Evolutionary conservation across 345 rosid genomes (phyloP).

Genomic region (Hypericum androsaemum): DNA sequence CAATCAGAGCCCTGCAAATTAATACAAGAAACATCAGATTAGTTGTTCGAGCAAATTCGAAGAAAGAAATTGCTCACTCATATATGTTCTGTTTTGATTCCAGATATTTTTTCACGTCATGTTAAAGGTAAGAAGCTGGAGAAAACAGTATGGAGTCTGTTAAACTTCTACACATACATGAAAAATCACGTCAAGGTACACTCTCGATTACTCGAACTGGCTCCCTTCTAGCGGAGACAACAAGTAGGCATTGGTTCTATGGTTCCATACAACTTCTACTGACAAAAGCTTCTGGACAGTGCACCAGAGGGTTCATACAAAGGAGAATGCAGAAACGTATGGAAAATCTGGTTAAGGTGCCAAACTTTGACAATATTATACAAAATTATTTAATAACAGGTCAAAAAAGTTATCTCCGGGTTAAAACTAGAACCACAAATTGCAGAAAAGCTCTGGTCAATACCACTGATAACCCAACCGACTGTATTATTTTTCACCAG

Average conservation of each 20-base stretch:
- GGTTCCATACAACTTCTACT: conserved; percentile 8
- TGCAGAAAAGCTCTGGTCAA: conserved; percentile 4
- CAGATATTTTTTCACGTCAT: conserved; percentile 61
- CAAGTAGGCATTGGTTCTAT: neutral
- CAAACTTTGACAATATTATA: conserved; percentile 1
- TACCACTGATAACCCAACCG: too few relatives aligned
- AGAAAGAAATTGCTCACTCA: conserved; percentile 6
- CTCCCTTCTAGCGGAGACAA: neutral
- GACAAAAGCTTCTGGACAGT: conserved; percentile 27
- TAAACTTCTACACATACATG: conserved; percentile 69
- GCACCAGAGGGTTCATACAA: conserved; percentile 79
- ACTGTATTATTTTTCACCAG: conserved; percentile 30
- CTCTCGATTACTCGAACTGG: neutral
- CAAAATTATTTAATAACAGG: neutral
- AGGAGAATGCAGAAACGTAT: conserved; percentile 69
- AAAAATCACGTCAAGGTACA: conserved; percentile 78
- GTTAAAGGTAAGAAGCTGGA: conserved; percentile 62
- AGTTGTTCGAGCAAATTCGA: neutral
- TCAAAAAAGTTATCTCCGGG: neutral
- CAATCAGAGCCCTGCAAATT: neutral
- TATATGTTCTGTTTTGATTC: neutral
- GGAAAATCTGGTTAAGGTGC: conserved; percentile 71
- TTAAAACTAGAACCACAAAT: neutral
- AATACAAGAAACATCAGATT: neutral
- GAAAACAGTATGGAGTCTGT: conserved; percentile 66